Evolutionary conservation across 495 filamentous ascomycete species (phyloP), one percentile per base, ranked within the genome.

Genomic region (Neurospora sp.): DNA sequence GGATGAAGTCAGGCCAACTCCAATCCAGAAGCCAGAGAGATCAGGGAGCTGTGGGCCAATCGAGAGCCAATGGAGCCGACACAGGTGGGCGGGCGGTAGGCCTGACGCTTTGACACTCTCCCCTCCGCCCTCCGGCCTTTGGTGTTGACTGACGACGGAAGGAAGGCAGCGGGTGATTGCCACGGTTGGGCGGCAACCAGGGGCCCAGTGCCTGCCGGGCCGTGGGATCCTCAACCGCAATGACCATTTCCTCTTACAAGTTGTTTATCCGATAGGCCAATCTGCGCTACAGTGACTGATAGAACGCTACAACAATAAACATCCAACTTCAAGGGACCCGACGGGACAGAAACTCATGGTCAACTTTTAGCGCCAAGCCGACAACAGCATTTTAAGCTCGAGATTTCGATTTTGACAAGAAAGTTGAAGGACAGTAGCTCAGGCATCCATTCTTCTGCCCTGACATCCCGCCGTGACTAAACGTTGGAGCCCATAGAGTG

Each of bases 241-340:
- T 14, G n/a, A 23, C 46, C 9, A 48, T 44, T 44, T 44, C n/a
- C n/a, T n/a, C 41, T 48, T 48, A 20, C 46, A 54, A 54, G 46
- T 23, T 23, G 20, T 54, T 78, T 48, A 74, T 78, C 78, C 75
- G 78, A 73, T 23, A 20, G 42, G 31, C 72, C 73, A 76, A 77
- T 75, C 69, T 46, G 69, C 71, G 72, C 46, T 16, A 46, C 69
- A 20, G 9, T 16, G 39, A 14, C 35, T 18, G 72, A 71, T 72
- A 31, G 20, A 31, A 40, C n/a, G 20, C 16, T 70, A 31, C 54
- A 10, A 62, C 11, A 54, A 20, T 27, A 4, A 54, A 54, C 4
- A 54, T 23, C 11, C 11, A 27, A 27, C 46, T 54, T 54, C 5
- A 1, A 31, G 7, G 23, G 12, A n/a, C n/a, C n/a, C n/a, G 23